Conservation (phyloP, 2,329 filamentous ascomycete genomes). For the Rutstroemia sp. region DNA sequence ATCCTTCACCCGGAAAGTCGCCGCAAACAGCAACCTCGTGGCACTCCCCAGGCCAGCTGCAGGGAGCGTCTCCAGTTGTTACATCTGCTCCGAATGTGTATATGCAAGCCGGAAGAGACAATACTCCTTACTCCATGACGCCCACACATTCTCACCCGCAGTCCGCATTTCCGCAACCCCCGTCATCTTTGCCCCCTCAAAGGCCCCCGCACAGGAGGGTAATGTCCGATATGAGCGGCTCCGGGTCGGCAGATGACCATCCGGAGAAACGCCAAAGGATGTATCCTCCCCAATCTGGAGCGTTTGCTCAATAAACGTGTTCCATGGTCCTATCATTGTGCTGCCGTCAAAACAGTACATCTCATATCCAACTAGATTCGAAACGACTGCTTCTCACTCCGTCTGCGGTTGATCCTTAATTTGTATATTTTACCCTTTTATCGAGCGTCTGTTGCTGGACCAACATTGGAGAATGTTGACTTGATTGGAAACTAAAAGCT, state of each 20-base stretch:
- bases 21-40: slow-evolving; percentile 26
- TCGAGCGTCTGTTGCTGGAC: background rate
- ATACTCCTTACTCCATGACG: slow-evolving; percentile 24
- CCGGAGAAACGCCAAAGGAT: slow-evolving; percentile 29
- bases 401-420: slow-evolving; percentile 1
- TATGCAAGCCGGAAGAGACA: slow-evolving; percentile 24
- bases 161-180: slow-evolving; percentile 15
- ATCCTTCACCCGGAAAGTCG: slow-evolving; percentile 28
- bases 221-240: slow-evolving; percentile 26
- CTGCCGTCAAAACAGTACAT: background rate
- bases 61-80: slow-evolving; percentile 25
- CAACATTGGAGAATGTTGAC: background rate
- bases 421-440: slow-evolving; percentile 6
- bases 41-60: slow-evolving; percentile 28
- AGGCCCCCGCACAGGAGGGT: slow-evolving; percentile 25
- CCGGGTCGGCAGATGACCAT: slow-evolving; percentile 20
- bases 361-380: background rate
- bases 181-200: slow-evolving; percentile 10
- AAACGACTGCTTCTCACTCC: background rate
- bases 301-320: slow-evolving; percentile 17
- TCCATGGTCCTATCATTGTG: background rate
- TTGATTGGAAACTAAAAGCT: slow-evolving; percentile 1
- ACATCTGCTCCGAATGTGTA: slow-evolving; percentile 20
- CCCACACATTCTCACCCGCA: slow-evolving; percentile 23
- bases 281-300: slow-evolving; percentile 20